Evolutionary conservation across 768 basidiomycete genomes (phyloP).

Genomic region (Mycena metata): DNA sequence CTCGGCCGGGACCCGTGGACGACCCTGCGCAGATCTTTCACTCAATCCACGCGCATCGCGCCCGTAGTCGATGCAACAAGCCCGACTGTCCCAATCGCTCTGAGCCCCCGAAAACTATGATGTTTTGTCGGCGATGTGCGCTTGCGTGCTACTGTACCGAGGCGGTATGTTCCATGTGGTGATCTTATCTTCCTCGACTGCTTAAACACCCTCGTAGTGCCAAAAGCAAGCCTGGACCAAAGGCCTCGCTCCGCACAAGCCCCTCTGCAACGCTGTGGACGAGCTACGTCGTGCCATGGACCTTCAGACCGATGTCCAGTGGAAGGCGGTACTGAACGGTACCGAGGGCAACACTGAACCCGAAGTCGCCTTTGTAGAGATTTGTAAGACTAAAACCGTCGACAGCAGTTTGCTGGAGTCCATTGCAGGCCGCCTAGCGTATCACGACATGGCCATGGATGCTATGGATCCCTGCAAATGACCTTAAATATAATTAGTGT

Average conservation of each 20-base stretch:
- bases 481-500: no score
- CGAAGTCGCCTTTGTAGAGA: background rate
- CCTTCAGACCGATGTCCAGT: background rate
- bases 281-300: slow-evolving; percentile 5
- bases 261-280: slow-evolving; percentile 14
- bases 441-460: slow-evolving; percentile 8
- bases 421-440: background rate
- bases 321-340: slow-evolving; percentile 13
- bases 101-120: background rate
- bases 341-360: background rate
- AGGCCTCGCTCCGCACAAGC: slow-evolving; percentile 10
- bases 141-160: slow-evolving; percentile 17
- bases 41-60: background rate
- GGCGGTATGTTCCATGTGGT: background rate
- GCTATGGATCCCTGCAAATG: background rate
- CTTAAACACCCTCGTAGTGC: background rate
- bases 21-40: background rate
- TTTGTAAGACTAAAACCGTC: slow-evolving; percentile 9
- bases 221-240: slow-evolving; percentile 20
- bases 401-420: background rate
- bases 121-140: slow-evolving; percentile 20
- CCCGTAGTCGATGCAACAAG: slow-evolving; percentile 1
- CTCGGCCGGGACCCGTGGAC: background rate
- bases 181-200: no score
- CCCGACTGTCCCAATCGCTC: background rate